Conservation (phyloP, 805 yeast genomes). For the Trichomonascus vanleenenianus region DNA sequence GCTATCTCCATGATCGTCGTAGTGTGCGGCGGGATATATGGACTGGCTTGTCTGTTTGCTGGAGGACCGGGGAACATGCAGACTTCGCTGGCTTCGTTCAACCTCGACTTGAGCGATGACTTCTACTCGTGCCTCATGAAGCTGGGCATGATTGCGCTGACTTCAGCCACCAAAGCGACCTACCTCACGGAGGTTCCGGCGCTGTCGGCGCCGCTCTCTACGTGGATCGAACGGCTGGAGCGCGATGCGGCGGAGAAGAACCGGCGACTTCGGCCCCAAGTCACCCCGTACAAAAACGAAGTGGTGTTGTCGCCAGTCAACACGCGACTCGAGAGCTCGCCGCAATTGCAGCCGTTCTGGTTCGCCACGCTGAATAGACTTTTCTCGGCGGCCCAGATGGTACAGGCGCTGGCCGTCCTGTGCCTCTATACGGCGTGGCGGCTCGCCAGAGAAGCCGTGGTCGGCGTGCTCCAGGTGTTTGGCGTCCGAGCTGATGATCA, state of each 20-base stretch:
- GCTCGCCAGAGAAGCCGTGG: neutral
- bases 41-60: constrained; percentile 53
- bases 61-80: constrained; percentile 34
- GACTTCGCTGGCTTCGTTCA: constrained; percentile 30
- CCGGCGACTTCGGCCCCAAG: neutral
- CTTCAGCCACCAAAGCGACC: constrained; percentile 60
- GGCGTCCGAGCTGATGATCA: neutral
- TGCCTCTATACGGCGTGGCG: constrained; percentile 4
- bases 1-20: constrained; percentile 42
- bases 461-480: neutral
- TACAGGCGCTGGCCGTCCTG: constrained; percentile 6
- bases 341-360: no score
- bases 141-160: constrained; percentile 53
- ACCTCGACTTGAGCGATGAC: constrained; percentile 45
- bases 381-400: constrained; percentile 10
- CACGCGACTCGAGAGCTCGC: neutral
- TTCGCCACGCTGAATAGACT: constrained; percentile 9
- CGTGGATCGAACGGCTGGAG: constrained; percentile 43
- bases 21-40: constrained; percentile 47
- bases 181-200: constrained; percentile 52
- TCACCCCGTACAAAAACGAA: constrained; percentile 41
- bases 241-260: constrained; percentile 1
- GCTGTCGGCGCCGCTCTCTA: constrained; percentile 40
- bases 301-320: constrained; percentile 30
- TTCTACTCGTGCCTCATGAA: constrained; percentile 56